phyloP scores from a whole-genome alignment of 345 rosid species.

The Eucalyptus curtisii region DNA sequence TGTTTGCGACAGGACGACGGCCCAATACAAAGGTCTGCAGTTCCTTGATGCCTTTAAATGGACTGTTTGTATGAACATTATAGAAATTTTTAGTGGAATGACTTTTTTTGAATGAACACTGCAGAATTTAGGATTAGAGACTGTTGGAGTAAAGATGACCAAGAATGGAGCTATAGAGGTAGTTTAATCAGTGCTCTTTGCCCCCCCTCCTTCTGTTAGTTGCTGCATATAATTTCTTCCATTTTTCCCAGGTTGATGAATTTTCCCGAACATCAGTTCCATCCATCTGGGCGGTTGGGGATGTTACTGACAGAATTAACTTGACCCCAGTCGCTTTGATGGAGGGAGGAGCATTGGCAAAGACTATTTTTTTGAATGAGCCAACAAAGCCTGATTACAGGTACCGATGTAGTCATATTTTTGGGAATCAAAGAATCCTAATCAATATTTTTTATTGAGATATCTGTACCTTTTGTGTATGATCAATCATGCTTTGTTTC shows the following conservation, averaged over 20 bases:
- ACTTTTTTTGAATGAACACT: neutral
- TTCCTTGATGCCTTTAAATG: neutral
- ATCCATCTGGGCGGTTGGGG: conserved; percentile 98
- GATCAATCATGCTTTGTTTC: neutral
- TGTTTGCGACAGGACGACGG: conserved; percentile 97
- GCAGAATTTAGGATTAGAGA: conserved; percentile 91
- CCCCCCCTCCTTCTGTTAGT: neutral
- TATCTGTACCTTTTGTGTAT: neutral
- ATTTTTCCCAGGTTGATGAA: conserved; percentile 69
- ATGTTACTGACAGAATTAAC: conserved; percentile 86
- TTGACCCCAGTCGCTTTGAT: conserved; percentile 98
- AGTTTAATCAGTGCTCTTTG: neutral
- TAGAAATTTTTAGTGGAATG: neutral
- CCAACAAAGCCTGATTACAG: conserved; percentile 87
- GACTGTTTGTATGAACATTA: neutral
- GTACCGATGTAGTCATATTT: conserved; percentile 10
- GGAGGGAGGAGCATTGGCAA: conserved; percentile 98
- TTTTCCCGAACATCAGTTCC: conserved; percentile 74
- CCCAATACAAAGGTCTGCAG: conserved; percentile 72
- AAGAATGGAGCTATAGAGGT: conserved; percentile 95
- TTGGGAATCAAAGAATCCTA: neutral
- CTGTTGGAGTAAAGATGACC: conserved; percentile 55
- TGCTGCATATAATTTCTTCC: neutral
- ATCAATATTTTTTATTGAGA: neutral
- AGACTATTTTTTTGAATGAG: conserved; percentile 62